Evolutionary conservation across 192 early-diverging fungal genomes (phyloP).

Genomic region (Powellomyces hirtus): DNA sequence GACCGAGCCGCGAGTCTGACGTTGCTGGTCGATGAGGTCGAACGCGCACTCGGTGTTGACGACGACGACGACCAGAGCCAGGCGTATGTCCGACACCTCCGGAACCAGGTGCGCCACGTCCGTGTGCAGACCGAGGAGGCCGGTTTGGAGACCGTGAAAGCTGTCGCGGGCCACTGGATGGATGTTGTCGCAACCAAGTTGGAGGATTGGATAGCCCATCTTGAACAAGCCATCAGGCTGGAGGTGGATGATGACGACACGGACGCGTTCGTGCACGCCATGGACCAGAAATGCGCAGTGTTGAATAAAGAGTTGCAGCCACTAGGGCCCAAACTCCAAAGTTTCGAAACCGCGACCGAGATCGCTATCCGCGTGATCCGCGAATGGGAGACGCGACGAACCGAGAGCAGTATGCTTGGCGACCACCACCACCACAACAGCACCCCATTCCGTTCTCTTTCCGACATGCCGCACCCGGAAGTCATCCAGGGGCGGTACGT

Average conservation of each 20-base stretch:
- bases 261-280: background rate
- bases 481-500: slow-evolving; percentile 15
- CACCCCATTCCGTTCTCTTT: too few species aligned
- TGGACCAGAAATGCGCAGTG: background rate
- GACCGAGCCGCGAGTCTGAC: slow-evolving; percentile 6
- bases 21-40: background rate
- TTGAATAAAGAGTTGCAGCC: background rate
- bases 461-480: slow-evolving; percentile 12
- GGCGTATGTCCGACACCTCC: slow-evolving; percentile 4
- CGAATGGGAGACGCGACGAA: background rate
- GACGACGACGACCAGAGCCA: background rate
- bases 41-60: background rate
- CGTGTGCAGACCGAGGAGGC: slow-evolving; percentile 13
- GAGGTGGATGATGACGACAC: background rate
- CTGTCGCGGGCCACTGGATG: slow-evolving; percentile 5
- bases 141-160: background rate
- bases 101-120: background rate
- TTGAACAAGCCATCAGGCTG: background rate
- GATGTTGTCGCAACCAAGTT: background rate
- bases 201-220: background rate
- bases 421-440: background rate
- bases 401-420: background rate
- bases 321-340: background rate
- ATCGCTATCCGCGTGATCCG: background rate
- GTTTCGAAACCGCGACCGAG: slow-evolving; percentile 12